Evolutionary conservation across 1,284 basidiomycete genomes (phyloP).

Genomic region (Austroboletus rostrupii): DNA sequence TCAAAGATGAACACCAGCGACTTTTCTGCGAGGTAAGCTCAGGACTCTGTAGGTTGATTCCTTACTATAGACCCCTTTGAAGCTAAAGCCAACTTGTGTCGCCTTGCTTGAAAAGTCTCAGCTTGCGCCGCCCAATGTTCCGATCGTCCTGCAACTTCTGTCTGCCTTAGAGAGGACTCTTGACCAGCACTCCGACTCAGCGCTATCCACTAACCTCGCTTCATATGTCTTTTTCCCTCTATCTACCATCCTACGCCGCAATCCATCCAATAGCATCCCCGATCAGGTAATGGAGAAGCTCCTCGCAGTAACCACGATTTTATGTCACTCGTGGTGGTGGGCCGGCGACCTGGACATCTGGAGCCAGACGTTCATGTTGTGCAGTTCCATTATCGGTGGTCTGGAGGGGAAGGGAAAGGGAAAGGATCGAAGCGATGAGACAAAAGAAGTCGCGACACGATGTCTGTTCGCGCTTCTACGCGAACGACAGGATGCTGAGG

Average conservation of each 20-base stretch:
- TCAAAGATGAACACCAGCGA: slow-evolving; percentile 17
- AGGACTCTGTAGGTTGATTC: not conserved
- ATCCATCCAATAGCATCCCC: slow-evolving; percentile 62
- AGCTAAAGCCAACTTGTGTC: slow-evolving; percentile 80
- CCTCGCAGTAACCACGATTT: slow-evolving; percentile 53
- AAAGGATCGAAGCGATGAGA: slow-evolving; percentile 70
- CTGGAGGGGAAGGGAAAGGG: slow-evolving; percentile 57
- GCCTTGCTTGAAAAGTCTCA: slow-evolving; percentile 67
- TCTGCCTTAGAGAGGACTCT: slow-evolving; percentile 49
- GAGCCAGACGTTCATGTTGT: slow-evolving; percentile 84
- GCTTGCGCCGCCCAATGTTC: slow-evolving; percentile 50
- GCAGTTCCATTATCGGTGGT: slow-evolving; percentile 63
- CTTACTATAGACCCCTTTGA: slow-evolving; percentile 4
- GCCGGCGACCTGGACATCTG: slow-evolving; percentile 59
- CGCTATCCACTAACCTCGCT: slow-evolving; percentile 60
- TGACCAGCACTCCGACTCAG: slow-evolving; percentile 37
- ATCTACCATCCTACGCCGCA: slow-evolving; percentile 75
- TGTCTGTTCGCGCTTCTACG: slow-evolving; percentile 59
- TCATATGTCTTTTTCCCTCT: slow-evolving; percentile 86
- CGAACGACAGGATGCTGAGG: slow-evolving; percentile 41
- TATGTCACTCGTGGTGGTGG: slow-evolving; percentile 81
- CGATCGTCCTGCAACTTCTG: slow-evolving; percentile 46
- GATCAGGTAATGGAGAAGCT: slow-evolving; percentile 78
- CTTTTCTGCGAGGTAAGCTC: slow-evolving; percentile 35
- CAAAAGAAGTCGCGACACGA: slow-evolving; percentile 59